These are phyloP conservation scores for Blastobotrys ciferrii DNA, from an alignment of 1,139 yeast genomes.

Conservation along the genomic window DNA sequence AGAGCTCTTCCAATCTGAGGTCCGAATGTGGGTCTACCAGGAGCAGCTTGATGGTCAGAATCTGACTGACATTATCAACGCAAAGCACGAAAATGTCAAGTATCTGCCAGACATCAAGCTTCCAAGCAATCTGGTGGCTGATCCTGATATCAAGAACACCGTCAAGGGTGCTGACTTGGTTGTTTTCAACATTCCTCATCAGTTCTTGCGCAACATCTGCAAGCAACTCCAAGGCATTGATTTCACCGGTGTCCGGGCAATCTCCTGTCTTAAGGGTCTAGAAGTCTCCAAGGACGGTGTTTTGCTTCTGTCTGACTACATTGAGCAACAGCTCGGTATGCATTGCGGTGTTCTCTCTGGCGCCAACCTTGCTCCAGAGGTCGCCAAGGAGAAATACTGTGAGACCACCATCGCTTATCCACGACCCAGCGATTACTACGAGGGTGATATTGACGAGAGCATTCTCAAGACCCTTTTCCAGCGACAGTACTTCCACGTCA, in stretches of 20 bases:
- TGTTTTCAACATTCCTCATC: slow-evolving; percentile 92
- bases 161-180: slow-evolving; percentile 77
- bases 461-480: slow-evolving; percentile 75
- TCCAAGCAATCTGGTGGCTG: slow-evolving; percentile 79
- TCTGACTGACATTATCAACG: slow-evolving; percentile 83
- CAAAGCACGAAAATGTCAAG: slow-evolving; percentile 76
- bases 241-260: slow-evolving; percentile 68
- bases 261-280: slow-evolving; percentile 90
- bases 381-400: slow-evolving; percentile 88
- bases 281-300: slow-evolving; percentile 80
- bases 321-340: slow-evolving; percentile 72
- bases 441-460: slow-evolving; percentile 78
- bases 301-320: slow-evolving; percentile 69
- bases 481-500: slow-evolving; percentile 93
- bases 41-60: slow-evolving; percentile 63
- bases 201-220: slow-evolving; percentile 72
- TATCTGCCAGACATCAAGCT: slow-evolving; percentile 76
- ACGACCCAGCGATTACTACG: slow-evolving; percentile 57
- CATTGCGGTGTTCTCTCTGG: slow-evolving; percentile 94
- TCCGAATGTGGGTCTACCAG: slow-evolving; percentile 94
- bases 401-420: slow-evolving; percentile 93
- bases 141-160: slow-evolving; percentile 73
- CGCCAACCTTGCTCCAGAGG: slow-evolving; percentile 93
- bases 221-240: slow-evolving; percentile 74
- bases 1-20: slow-evolving; percentile 61